Evolutionary conservation across 2,329 filamentous ascomycete species (phyloP), one percentile per base, ranked within the genome.

Genomic region (Trichoderma atroviride): DNA sequence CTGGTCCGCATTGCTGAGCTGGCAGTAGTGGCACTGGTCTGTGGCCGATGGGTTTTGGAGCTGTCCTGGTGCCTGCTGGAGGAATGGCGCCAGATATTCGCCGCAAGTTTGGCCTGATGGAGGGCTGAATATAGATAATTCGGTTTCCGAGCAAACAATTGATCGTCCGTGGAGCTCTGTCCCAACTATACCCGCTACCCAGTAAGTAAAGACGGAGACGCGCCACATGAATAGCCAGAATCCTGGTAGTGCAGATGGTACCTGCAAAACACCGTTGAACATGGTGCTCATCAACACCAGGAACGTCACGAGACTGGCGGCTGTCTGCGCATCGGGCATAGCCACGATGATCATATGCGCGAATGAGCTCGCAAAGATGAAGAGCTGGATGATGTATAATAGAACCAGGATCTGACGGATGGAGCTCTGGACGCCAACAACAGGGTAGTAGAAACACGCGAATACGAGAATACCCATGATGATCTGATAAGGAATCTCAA

Each of bases 211-310:
- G 0, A 89, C 89, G 0, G 69, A 70, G 16, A 88, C 82, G 31
- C 87, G 85, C 78, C 92, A 81, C 91, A 93, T 93, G 81, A 92
- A 93, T 71, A 88, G 88, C 91, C 91, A 94, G 81, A 93, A 93
- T 0, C 87, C 84, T 0, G 91, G 91, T 1, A 93, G 82, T 0
- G 84, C 82, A 4, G 75, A 70, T 0, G 89, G 86, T 0, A 84
- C 78, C 70, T 90, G 87, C 66, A 93, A 80, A 4, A 92, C 90
- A 76, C 89, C 85, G 74, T 85, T 87, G 81, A 91, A 91, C 68
- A 88, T 83, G 47, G 88, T 80, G 71, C 83, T 85, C 76, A 91
- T 83, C 31, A 87, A 83, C 70, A 87, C 85, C 19, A 90, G 75
- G 33, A 91, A 76, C 7, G 87, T 88, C 64, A 88, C 88, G 22